phyloP scores from a whole-genome alignment of 2,329 filamentous ascomycete genomes.

The Fusarium tricinctum region DNA sequence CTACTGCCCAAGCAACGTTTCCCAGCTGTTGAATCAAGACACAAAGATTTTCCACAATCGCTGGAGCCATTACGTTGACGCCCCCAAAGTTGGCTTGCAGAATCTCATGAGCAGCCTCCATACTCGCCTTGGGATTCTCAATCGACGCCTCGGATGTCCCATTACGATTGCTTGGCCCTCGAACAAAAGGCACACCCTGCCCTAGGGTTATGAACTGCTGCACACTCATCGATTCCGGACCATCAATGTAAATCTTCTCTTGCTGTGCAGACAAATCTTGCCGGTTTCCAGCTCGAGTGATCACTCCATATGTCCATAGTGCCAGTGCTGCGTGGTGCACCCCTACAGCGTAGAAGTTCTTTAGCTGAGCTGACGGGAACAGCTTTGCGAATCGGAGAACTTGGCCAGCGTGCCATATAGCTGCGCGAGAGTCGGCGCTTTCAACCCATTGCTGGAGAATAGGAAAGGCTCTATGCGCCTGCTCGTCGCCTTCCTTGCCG shows the following conservation, averaged over 20 bases:
- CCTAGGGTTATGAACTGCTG: slow-evolving; percentile 70
- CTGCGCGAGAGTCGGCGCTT: slow-evolving; percentile 68
- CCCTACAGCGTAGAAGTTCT: slow-evolving; percentile 76
- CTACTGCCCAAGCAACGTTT: slow-evolving; percentile 61
- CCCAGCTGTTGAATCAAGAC: slow-evolving; percentile 73
- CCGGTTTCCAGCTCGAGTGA: slow-evolving; percentile 59
- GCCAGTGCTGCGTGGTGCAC: slow-evolving; percentile 77
- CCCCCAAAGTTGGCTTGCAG: slow-evolving; percentile 66
- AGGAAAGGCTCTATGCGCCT: slow-evolving; percentile 71
- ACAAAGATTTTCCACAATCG: slow-evolving; percentile 77
- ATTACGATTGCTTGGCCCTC: slow-evolving; percentile 52
- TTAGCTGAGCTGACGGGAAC: slow-evolving; percentile 67
- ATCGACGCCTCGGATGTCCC: slow-evolving; percentile 58
- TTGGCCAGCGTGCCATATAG: slow-evolving; percentile 78
- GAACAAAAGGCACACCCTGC: slow-evolving; percentile 67
- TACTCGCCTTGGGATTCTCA: slow-evolving; percentile 69
- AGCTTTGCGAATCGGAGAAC: slow-evolving; percentile 71
- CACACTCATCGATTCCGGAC: slow-evolving; percentile 64
- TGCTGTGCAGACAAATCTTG: slow-evolving; percentile 53
- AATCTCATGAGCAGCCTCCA: slow-evolving; percentile 70
- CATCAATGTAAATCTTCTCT: slow-evolving; percentile 68
- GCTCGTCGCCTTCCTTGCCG: slow-evolving; percentile 76
- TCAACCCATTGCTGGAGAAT: slow-evolving; percentile 71
- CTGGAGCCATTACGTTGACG: slow-evolving; percentile 62
- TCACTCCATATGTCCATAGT: slow-evolving; percentile 78